A percentile compares a stretch with the other conserved stretches of the same genome.
Evolutionary conservation across 148 eudicot species (phyloP).

Genomic region (Cornus florida): DNA sequence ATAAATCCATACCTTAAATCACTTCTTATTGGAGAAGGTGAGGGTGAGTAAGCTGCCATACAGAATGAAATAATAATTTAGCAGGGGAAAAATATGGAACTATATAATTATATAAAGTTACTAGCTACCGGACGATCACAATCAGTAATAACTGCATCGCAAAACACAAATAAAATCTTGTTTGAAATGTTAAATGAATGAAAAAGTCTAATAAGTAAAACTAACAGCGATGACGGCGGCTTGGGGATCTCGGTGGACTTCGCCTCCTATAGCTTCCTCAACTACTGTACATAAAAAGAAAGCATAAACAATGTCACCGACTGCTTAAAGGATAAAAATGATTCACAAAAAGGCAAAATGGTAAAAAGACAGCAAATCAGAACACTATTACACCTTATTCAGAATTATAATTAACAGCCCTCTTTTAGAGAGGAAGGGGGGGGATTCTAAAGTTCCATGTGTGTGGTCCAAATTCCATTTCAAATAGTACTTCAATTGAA

Average conservation of each 20-base stretch:
- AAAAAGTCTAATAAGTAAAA: constrained; percentile 16
- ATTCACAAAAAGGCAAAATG: not conserved
- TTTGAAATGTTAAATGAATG: constrained; percentile 5
- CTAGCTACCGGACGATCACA: too few relatives aligned
- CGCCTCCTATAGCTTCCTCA: constrained; percentile 58
- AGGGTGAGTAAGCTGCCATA: constrained; percentile 71
- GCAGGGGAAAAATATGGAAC: not conserved
- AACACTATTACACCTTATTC: constrained; percentile 40
- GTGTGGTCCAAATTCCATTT: not conserved
- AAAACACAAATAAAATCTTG: not conserved
- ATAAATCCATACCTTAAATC: constrained; percentile 53
- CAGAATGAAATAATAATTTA: not conserved
- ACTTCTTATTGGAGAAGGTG: constrained; percentile 64
- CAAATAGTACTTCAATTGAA: too few relatives aligned
- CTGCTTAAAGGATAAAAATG: not conserved
- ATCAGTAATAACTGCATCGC: not conserved
- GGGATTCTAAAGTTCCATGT: too few relatives aligned
- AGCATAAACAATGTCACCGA: constrained; percentile 3
- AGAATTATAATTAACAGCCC: not conserved
- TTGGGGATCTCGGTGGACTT: constrained; percentile 55
- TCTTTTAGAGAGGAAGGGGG: too few relatives aligned
- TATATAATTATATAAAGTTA: not conserved
- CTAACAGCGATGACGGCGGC: constrained; percentile 66
- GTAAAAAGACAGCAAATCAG: not conserved
- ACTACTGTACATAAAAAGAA: constrained; percentile 32